These are phyloP conservation scores for Ceratocystis albifundus DNA, from an alignment of 2,329 filamentous ascomycete genomes.

Conservation along the genomic window DNA sequence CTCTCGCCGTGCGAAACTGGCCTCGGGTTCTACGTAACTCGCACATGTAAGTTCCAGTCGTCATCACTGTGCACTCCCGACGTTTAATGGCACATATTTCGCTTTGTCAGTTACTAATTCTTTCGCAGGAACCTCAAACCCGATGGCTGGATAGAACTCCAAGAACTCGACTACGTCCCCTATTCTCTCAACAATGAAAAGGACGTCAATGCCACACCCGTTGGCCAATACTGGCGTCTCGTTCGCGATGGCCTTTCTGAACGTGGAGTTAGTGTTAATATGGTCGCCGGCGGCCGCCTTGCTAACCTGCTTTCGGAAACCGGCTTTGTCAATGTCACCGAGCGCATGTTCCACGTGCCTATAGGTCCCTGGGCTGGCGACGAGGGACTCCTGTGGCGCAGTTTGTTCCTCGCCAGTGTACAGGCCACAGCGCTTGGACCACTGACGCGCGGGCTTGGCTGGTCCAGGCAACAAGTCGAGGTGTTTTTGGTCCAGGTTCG, in stretches of 20 bases:
- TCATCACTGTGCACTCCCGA: not conserved
- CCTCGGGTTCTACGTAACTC: conserved; percentile 37
- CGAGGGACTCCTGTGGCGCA: conserved; percentile 42
- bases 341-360: conserved; percentile 41
- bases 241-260: conserved; percentile 36
- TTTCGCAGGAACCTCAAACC: conserved; percentile 38
- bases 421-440: conserved; percentile 43
- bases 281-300: conserved; percentile 34
- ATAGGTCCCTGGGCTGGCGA: conserved; percentile 46
- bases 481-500: conserved; percentile 39
- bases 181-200: conserved; percentile 34
- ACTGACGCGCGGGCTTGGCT: conserved; percentile 40
- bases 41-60: conserved; percentile 34
- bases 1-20: conserved; percentile 47
- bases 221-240: conserved; percentile 38
- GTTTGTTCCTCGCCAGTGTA: conserved; percentile 39
- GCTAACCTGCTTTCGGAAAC: conserved; percentile 38
- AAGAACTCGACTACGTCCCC: conserved; percentile 43
- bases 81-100: not conserved
- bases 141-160: conserved; percentile 45
- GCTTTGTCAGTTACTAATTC: conserved; percentile 10
- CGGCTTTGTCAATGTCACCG: conserved; percentile 42
- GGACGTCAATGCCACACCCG: conserved; percentile 33
- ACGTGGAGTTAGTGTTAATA: conserved; percentile 39
- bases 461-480: conserved; percentile 39